Percentiles rank a stretch among this genome's conserved stretches.
Evolutionary conservation across 2,329 filamentous ascomycete species (phyloP).

Genomic region (Ramularia endophylla): DNA sequence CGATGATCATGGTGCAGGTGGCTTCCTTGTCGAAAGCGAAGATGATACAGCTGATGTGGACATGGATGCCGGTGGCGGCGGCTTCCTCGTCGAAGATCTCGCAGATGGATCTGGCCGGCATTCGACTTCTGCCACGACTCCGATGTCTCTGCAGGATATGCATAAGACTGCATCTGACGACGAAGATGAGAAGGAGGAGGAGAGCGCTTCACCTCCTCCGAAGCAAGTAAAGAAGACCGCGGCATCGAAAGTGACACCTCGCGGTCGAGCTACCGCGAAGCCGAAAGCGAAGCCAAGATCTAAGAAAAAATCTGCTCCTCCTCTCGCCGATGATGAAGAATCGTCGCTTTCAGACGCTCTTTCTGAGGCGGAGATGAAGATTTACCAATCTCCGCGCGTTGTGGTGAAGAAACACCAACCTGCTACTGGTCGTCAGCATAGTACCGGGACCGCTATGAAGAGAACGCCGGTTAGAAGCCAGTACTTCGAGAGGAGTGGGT

Average conservation of each 20-base stretch:
- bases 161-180: neutral
- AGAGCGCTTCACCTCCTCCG: neutral
- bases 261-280: conserved; percentile 4
- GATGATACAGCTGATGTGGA: conserved; percentile 21
- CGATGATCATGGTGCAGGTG: conserved; percentile 17
- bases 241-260: conserved; percentile 4
- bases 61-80: conserved; percentile 33
- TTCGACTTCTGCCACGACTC: neutral
- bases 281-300: conserved; percentile 3
- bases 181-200: neutral
- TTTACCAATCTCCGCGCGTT: conserved; percentile 19
- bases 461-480: conserved; percentile 26
- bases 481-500: conserved; percentile 18
- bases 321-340: conserved; percentile 3
- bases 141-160: neutral
- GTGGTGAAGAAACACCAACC: conserved; percentile 16
- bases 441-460: conserved; percentile 16
- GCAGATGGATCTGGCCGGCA: neutral
- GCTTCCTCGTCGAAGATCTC: conserved; percentile 27
- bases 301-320: conserved; percentile 3
- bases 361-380: conserved; percentile 4
- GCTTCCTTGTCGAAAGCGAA: conserved; percentile 25
- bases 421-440: conserved; percentile 1
- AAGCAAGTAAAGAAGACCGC: conserved; percentile 4
- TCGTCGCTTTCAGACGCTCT: conserved; percentile 1